These are phyloP conservation scores for Kurtzmaniella fragi DNA, from an alignment of 805 yeast species.

Conservation along the genomic window DNA sequence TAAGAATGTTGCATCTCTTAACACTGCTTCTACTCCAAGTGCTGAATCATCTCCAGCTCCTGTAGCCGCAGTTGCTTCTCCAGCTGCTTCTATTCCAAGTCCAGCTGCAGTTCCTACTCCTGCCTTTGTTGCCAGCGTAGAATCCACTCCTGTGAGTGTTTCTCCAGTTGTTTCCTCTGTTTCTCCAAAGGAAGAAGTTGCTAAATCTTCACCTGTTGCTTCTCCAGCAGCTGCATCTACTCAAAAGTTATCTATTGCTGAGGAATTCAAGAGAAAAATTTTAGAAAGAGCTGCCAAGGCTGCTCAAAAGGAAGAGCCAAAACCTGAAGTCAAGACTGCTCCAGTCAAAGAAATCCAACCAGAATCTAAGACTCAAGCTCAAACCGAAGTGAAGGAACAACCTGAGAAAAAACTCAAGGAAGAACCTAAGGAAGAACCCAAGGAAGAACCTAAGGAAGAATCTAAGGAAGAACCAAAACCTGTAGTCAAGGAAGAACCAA, in stretches of 20 bases:
- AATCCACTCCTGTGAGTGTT: constrained; percentile 10
- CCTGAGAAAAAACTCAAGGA: constrained; percentile 2
- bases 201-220: neutral
- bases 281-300: constrained; percentile 21
- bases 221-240: constrained; percentile 9
- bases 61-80: constrained; percentile 7
- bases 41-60: constrained; percentile 6
- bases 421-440: constrained; percentile 2
- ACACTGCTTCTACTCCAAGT: constrained; percentile 8
- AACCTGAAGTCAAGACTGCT: too few species aligned
- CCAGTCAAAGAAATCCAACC: constrained; percentile 5
- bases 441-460: constrained; percentile 5
- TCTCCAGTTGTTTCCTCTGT: constrained; percentile 8
- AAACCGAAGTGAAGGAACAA: constrained; percentile 3
- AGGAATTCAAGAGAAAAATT: constrained; percentile 33
- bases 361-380: constrained; percentile 1
- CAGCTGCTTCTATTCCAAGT: constrained; percentile 6
- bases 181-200: neutral
- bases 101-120: constrained; percentile 8
- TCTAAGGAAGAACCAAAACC: constrained; percentile 3
- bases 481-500: constrained; percentile 5
- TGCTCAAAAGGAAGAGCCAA: constrained; percentile 8
- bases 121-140: constrained; percentile 11
- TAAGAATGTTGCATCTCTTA: constrained; percentile 9
- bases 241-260: constrained; percentile 20